A percentile compares a stretch with the other conserved stretches of the same genome.
phyloP scores from a whole-genome alignment of 495 filamentous ascomycete species.

The Lindgomyces ingoldianus region DNA sequence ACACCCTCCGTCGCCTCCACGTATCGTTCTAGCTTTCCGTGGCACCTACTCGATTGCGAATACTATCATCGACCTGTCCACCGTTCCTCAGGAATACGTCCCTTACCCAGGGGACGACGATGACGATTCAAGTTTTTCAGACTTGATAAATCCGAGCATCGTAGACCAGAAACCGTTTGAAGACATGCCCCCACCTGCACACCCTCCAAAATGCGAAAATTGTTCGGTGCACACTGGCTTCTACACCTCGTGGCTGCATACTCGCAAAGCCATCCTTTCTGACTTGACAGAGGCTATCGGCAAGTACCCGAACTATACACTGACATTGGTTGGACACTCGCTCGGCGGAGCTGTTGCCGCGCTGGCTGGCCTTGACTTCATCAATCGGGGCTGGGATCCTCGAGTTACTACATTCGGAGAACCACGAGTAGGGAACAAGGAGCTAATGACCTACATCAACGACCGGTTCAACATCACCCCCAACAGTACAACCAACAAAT shows the following conservation, averaged over 20 bases:
- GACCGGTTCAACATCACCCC: slow-evolving; percentile 58
- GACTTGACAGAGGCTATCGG: slow-evolving; percentile 56
- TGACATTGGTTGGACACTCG: slow-evolving; percentile 85
- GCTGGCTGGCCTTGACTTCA: slow-evolving; percentile 78
- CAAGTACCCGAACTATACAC: slow-evolving; percentile 66
- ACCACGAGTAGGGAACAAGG: slow-evolving; percentile 78
- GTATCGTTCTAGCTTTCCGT: slow-evolving; percentile 88
- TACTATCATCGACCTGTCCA: slow-evolving; percentile 83
- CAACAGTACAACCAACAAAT: slow-evolving; percentile 46
- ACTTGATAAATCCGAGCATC: slow-evolving; percentile 4
- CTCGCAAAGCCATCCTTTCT: slow-evolving; percentile 63
- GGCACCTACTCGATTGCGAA: slow-evolving; percentile 93
- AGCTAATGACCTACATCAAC: slow-evolving; percentile 68
- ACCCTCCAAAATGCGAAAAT: slow-evolving; percentile 60
- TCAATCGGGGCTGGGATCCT: slow-evolving; percentile 66
- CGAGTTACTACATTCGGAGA: slow-evolving; percentile 90
- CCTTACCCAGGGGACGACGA: slow-evolving; percentile 67
- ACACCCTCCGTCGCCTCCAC: slow-evolving; percentile 58
- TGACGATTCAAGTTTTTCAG: slow-evolving; percentile 45
- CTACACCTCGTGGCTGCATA: slow-evolving; percentile 75
- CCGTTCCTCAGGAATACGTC: slow-evolving; percentile 83
- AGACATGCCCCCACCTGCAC: slow-evolving; percentile 22
- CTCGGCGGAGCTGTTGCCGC: slow-evolving; percentile 90
- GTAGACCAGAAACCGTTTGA: background rate
- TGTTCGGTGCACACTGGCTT: slow-evolving; percentile 95